Base-by-base conservation (phyloP, 495 filamentous ascomycete species). In the Rostrohypoxylon terebratum region DNA sequence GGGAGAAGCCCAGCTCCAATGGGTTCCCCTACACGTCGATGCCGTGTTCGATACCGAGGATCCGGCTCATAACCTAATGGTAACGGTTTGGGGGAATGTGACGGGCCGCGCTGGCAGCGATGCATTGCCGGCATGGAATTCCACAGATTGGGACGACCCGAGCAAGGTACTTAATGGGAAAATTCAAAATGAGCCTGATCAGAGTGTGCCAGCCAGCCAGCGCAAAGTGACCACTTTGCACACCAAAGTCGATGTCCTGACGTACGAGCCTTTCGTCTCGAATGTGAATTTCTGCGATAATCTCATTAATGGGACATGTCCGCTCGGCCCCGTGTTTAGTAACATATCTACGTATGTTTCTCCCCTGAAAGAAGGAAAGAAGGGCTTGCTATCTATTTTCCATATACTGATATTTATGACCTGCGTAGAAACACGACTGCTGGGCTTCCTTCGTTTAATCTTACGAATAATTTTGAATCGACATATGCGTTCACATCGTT, bases 61-160 rank as follows among this genome's bases (percentile, higher is more conserved):
- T 63, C 76, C 87, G 10, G 87, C 85, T 55, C 88, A 94, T 75
- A 89, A 88, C 40, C 82, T 99, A 31, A 88, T 88, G 63, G 81
- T 98, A 28, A 97, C 90, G 1, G 88, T 97, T 20, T 98, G 93
- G 81, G 94, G 94, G 21, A 97, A 98, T 79, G 93, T 98, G 20
- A 90, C 90, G 25, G 96, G 96, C 7, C 81, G 81, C 21, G 78
- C 75, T 28, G 77, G 73, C 18, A 66, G 76, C 48, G 69, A 73
- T n/a, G 50, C 77, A 60, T 83, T 89, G 64, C 92, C 92, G 45
- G 77, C 86, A 50, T 81, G 86, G 70, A 76, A 83, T 4, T 75
- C 79, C 51, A 89, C 90, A 83, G 75, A 79, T 57, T 85, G 83
- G 83, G 74, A 51, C 0, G 83, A 93, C 75, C 72, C 82, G 0